A percentile compares a stretch with the other conserved stretches of the same genome.
These are phyloP conservation scores for Escallonia rubra DNA, from an alignment of 129 eudicot genomes.

Conservation along the genomic window DNA sequence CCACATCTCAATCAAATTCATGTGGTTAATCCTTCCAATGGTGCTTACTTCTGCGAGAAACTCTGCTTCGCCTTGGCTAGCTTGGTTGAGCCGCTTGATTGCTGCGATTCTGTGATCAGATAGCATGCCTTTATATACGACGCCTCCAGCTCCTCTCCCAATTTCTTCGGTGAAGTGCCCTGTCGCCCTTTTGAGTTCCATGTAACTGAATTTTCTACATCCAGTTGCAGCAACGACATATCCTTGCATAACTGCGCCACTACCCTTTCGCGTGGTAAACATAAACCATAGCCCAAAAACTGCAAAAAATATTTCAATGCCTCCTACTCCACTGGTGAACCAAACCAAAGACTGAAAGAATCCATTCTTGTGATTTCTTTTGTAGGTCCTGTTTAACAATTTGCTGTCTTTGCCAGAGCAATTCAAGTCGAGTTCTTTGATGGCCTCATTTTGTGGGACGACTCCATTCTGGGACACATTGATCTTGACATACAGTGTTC, in stretches of 20 bases:
- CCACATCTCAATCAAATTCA: constrained; percentile 7
- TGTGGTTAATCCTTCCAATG: no score
- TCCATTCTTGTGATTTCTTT: background rate
- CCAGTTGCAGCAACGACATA: constrained; percentile 21
- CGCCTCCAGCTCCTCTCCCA: constrained; percentile 33
- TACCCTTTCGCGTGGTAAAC: background rate
- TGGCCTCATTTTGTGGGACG: background rate
- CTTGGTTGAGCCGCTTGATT: background rate
- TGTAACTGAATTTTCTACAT: constrained; percentile 30
- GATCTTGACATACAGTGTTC: background rate
- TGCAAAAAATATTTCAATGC: constrained; percentile 9
- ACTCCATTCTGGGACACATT: constrained; percentile 7
- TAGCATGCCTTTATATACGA: constrained; percentile 28
- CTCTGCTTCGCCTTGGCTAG: background rate
- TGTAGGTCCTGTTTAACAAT: constrained; percentile 1
- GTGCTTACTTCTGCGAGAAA: background rate
- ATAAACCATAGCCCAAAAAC: background rate
- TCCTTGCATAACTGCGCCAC: constrained; percentile 8
- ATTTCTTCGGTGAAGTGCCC: constrained; percentile 23
- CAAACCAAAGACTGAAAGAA: constrained; percentile 20
- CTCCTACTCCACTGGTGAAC: constrained; percentile 17
- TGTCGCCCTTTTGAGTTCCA: constrained; percentile 24
- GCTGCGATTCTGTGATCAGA: constrained; percentile 28
- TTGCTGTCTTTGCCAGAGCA: background rate
- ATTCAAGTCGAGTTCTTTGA: no score